A percentile compares a stretch with the other conserved stretches of the same genome.
These are phyloP conservation scores for Ustilago cynodontis DNA, from an alignment of 1,284 basidiomycete species.

Conservation along the genomic window DNA sequence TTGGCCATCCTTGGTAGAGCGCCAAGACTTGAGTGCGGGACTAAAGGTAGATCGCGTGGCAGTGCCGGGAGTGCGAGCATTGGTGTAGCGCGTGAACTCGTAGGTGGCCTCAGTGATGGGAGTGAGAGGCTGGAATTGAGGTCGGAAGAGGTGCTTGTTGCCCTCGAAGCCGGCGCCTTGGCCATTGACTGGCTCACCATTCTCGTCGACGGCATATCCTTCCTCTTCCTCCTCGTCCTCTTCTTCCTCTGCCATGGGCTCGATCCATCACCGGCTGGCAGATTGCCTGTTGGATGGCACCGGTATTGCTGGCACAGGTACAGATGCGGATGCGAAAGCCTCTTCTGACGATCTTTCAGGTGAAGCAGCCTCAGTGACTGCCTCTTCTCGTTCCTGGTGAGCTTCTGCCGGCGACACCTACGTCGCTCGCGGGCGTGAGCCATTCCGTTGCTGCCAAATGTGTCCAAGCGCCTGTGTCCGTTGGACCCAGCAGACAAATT, in stretches of 20 bases:
- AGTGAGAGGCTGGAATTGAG: slow-evolving; percentile 59
- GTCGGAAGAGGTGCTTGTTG: slow-evolving; percentile 38
- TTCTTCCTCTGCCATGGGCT: slow-evolving; percentile 44
- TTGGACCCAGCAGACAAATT: too few relatives aligned
- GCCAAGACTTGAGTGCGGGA: slow-evolving; percentile 33
- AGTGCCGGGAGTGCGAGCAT: slow-evolving; percentile 49
- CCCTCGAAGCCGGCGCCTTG: slow-evolving; percentile 21
- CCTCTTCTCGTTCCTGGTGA: slow-evolving; percentile 5
- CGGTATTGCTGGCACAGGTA: slow-evolving; percentile 39
- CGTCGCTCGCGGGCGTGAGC: too few relatives aligned
- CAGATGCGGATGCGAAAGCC: neutral
- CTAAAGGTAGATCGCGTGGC: slow-evolving; percentile 35
- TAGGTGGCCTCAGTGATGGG: slow-evolving; percentile 65
- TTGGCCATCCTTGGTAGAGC: slow-evolving; percentile 9
- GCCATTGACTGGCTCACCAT: slow-evolving; percentile 23
- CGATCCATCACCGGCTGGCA: slow-evolving; percentile 49
- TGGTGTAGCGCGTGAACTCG: slow-evolving; percentile 62
- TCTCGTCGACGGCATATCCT: slow-evolving; percentile 27
- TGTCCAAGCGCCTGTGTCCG: too few relatives aligned
- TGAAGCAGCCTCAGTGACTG: neutral
- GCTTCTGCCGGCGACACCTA: too few relatives aligned
- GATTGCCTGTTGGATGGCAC: slow-evolving; percentile 40
- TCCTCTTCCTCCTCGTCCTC: slow-evolving; percentile 52
- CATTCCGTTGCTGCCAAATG: too few relatives aligned
- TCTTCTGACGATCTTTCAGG: neutral